phyloP scores from a whole-genome alignment of 805 yeast genomes.

The Kodamaea neixiangensis region DNA sequence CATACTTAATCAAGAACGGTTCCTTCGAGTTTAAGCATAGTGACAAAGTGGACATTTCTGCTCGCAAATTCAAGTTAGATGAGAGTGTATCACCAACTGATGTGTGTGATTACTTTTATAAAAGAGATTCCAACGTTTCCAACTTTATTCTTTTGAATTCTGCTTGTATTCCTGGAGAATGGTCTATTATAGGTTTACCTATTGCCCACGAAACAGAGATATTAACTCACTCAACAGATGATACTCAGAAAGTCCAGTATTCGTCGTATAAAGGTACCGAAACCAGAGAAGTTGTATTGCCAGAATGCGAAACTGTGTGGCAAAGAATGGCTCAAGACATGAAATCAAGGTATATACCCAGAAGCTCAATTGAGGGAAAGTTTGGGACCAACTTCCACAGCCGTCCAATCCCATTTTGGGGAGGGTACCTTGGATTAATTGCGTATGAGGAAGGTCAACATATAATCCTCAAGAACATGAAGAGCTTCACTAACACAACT shows the following conservation, averaged over 20 bases:
- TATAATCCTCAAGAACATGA: slow-evolving; percentile 32
- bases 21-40: slow-evolving; percentile 6
- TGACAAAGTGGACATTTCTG: slow-evolving; percentile 1
- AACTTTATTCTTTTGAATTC: slow-evolving; percentile 65
- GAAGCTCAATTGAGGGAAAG: slow-evolving; percentile 25
- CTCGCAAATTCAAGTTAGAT: slow-evolving; percentile 12
- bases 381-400: slow-evolving; percentile 16
- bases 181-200: slow-evolving; percentile 85
- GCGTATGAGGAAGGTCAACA: slow-evolving; percentile 86
- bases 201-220: slow-evolving; percentile 43
- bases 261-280: slow-evolving; percentile 26
- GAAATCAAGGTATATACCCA: slow-evolving; percentile 35
- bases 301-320: slow-evolving; percentile 48
- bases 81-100: slow-evolving; percentile 37
- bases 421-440: slow-evolving; percentile 87
- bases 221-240: slow-evolving; percentile 63
- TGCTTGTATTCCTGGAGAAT: slow-evolving; percentile 81
- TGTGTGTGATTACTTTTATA: slow-evolving; percentile 50
- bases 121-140: slow-evolving; percentile 15
- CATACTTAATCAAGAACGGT: slow-evolving; percentile 19
- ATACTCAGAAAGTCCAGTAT: slow-evolving; percentile 21
- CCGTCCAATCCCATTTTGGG: slow-evolving; percentile 69
- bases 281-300: not conserved
- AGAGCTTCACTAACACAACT: slow-evolving; percentile 37
- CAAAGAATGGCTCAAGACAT: slow-evolving; percentile 50